Evolutionary conservation across 2,329 filamentous ascomycete species (phyloP), one percentile per base, ranked within the genome.

Genomic region (Cladosporium colombiae): DNA sequence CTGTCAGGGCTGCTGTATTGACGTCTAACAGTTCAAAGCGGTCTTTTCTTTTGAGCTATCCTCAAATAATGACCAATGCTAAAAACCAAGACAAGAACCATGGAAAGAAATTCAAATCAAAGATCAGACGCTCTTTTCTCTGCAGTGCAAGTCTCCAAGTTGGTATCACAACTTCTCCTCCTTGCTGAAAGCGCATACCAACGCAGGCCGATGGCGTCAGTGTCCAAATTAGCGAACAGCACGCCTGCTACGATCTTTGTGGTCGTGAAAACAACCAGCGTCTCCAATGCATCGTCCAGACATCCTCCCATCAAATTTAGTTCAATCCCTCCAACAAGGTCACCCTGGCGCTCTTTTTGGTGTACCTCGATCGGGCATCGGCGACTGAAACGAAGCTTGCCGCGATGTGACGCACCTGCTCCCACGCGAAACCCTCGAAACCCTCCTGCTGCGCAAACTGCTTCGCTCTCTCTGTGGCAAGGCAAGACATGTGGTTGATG

Each of bases 361-460:
- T 40, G n/a, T 52, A 40, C 16, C 50, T 55, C n/a, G 16, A 16
- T 21, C 35, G 27, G 21, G 60, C 60, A 21, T 55, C 60, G 11
- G 31, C 21, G 16, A 40, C 31, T 25, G 50, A 63, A 21, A 55
- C 60, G 21, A 63, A 63, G 35, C 60, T 55, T 10, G 33, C 35
- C 33, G 60, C 60, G 29, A 63, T 37, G 49, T 46, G 16, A 50
- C 44, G 23, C 33, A 35, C 25, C 23, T 63, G 46, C 60, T 63
- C 50, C 49, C 50, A 63, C 16, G 31, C 31, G 33, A 55, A 55
- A 7, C 60, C 60, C 21, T 40, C 46, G n/a, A 63, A 63, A 2
- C 60, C 60, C 5, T 63, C 49, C 35, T 35, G 5, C 14, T 40
- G 8, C 14, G 33, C 49, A 5, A 31, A 31, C 1, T 25, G 14